These are phyloP conservation scores for Brasilioporus rufonigricans DNA, from an alignment of 768 basidiomycete genomes.

Conservation along the genomic window DNA sequence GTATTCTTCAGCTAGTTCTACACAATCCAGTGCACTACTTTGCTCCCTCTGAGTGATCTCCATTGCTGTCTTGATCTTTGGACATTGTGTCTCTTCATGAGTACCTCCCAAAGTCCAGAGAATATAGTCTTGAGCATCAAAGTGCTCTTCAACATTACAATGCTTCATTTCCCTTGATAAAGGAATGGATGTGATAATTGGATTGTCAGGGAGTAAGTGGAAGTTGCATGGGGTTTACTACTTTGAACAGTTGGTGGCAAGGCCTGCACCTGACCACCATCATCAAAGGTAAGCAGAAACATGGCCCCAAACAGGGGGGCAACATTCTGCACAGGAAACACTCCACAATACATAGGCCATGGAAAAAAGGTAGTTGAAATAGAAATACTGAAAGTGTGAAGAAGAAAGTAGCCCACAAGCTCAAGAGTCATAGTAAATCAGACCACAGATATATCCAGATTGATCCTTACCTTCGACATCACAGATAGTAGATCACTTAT, in stretches of 20 bases:
- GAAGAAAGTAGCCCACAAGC: slow-evolving; percentile 26
- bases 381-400: slow-evolving; percentile 12
- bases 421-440: slow-evolving; percentile 1
- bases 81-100: too few species aligned
- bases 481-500: slow-evolving; percentile 16
- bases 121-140: too few species aligned
- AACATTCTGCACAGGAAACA: slow-evolving; percentile 14
- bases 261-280: slow-evolving; percentile 30
- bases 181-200: slow-evolving; percentile 35
- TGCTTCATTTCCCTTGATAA: slow-evolving; percentile 39
- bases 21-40: too few species aligned
- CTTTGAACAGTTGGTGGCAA: slow-evolving; percentile 51
- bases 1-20: too few species aligned
- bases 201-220: slow-evolving; percentile 47
- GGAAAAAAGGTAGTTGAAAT: slow-evolving; percentile 19
- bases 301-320: slow-evolving; percentile 45
- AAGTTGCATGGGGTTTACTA: slow-evolving; percentile 30
- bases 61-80: too few species aligned
- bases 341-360: slow-evolving; percentile 19
- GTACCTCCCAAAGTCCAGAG: too few species aligned
- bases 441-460: background rate
- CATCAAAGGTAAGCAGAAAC: slow-evolving; percentile 47
- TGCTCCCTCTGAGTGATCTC: too few species aligned
- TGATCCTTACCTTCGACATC: slow-evolving; percentile 19
- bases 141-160: too few species aligned